Conservation (phyloP, 352 stramenopile genomes). For the Pythium coloratum region DNA sequence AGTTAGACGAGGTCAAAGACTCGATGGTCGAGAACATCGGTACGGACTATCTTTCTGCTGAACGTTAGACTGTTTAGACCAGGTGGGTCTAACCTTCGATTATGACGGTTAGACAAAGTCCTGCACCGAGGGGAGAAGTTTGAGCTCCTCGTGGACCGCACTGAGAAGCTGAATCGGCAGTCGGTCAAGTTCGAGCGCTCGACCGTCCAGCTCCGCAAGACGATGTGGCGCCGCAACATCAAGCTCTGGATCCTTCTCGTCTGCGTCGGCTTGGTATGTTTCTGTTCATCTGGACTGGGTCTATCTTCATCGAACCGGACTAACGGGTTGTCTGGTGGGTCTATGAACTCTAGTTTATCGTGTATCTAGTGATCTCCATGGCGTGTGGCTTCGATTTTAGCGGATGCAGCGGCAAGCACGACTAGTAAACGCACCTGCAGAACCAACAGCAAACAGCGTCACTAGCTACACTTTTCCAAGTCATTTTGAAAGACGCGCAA, state of each 20-base stretch:
- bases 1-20: constrained; percentile 98
- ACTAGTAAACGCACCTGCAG: constrained; percentile 12
- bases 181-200: constrained; percentile 97
- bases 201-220: constrained; percentile 85
- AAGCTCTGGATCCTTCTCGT: constrained; percentile 86
- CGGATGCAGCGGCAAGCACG: constrained; percentile 63
- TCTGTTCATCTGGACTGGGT: not conserved
- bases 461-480: too few relatives aligned
- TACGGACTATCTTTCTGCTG: constrained; percentile 22
- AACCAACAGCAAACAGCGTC: not conserved
- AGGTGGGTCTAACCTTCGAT: not conserved
- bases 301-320: not conserved
- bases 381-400: constrained; percentile 86
- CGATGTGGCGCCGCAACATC: constrained; percentile 88
- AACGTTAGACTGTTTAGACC: not conserved
- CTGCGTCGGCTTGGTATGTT: constrained; percentile 58
- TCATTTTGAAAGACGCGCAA: too few relatives aligned
- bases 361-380: constrained; percentile 88
- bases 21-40: constrained; percentile 99
- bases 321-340: not conserved
- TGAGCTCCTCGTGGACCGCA: constrained; percentile 91
- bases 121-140: constrained; percentile 99
- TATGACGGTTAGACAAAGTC: constrained; percentile 89
- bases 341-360: constrained; percentile 43
- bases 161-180: constrained; percentile 96